These are phyloP conservation scores for Xylaria sp. DNA, from an alignment of 2,329 filamentous ascomycete genomes.

Conservation along the genomic window DNA sequence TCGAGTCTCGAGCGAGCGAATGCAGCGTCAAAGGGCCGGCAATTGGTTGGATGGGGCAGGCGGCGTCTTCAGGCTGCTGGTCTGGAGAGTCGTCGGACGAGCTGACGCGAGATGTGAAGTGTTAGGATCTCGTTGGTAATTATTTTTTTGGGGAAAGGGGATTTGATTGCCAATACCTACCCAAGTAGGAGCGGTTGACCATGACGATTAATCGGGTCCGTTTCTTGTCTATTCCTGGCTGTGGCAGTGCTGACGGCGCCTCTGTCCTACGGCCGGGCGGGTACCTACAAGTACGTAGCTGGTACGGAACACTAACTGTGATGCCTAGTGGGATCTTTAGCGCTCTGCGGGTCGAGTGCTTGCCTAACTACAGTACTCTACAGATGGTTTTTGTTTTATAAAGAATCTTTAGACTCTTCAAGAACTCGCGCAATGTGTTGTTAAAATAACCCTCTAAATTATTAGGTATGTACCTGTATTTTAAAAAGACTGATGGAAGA, in stretches of 20 bases:
- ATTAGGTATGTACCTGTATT: too few relatives aligned
- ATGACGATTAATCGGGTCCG: slow-evolving; percentile 36
- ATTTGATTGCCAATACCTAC: slow-evolving; percentile 11
- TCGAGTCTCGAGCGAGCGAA: slow-evolving; percentile 39
- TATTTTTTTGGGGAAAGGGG: slow-evolving; percentile 36
- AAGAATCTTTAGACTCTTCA: background rate
- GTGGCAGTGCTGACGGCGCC: slow-evolving; percentile 34
- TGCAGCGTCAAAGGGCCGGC: slow-evolving; percentile 22
- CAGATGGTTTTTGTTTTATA: background rate
- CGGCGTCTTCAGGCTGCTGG: slow-evolving; percentile 11
- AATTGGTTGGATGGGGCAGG: slow-evolving; percentile 15
- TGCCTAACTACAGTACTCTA: too few relatives aligned
- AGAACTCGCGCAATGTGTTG: background rate
- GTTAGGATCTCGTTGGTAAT: slow-evolving; percentile 25
- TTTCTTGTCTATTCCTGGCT: slow-evolving; percentile 34
- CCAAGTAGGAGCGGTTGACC: slow-evolving; percentile 18
- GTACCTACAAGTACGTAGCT: background rate
- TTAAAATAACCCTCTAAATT: background rate
- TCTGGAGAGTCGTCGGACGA: slow-evolving; percentile 7
- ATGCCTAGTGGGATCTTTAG: background rate
- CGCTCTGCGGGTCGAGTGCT: background rate
- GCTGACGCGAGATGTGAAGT: slow-evolving; percentile 18
- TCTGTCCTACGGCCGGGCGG: slow-evolving; percentile 4
- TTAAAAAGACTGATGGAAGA: too few relatives aligned
- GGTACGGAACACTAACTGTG: background rate